These are phyloP conservation scores for Sclerotinia subarctica DNA, from an alignment of 2,329 filamentous ascomycete genomes.

Conservation along the genomic window DNA sequence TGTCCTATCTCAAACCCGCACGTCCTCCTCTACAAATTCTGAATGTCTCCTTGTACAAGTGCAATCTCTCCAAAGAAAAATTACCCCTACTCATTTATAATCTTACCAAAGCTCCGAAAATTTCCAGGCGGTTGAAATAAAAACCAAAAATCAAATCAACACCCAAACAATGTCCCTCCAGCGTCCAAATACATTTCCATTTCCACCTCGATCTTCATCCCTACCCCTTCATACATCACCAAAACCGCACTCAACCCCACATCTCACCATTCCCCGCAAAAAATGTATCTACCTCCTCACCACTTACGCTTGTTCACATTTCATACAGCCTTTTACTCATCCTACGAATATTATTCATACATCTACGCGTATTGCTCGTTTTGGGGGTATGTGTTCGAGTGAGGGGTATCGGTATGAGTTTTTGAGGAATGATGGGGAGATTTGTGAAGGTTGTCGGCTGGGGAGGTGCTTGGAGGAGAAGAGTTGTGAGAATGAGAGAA, in stretches of 20 bases:
- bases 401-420: background rate
- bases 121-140: too few species aligned
- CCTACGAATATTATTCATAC: background rate
- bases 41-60: background rate
- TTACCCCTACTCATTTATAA: too few species aligned
- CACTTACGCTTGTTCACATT: background rate
- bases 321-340: background rate
- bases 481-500: background rate
- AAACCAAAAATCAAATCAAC: background rate
- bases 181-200: background rate
- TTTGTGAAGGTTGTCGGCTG: background rate
- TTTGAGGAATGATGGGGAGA: background rate
- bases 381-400: background rate
- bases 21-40: background rate
- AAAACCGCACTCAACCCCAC: background rate
- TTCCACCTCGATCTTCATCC: background rate
- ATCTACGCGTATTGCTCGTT: background rate
- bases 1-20: background rate
- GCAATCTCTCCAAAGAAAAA: background rate
- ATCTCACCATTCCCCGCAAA: background rate
- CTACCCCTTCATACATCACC: background rate
- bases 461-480: background rate
- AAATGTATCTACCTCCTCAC: constrained; percentile 6
- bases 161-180: background rate
- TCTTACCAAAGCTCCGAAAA: too few species aligned